Evolutionary conservation across 352 stramenopile species (phyloP).

Genomic region (Phytophthora brassicae): DNA sequence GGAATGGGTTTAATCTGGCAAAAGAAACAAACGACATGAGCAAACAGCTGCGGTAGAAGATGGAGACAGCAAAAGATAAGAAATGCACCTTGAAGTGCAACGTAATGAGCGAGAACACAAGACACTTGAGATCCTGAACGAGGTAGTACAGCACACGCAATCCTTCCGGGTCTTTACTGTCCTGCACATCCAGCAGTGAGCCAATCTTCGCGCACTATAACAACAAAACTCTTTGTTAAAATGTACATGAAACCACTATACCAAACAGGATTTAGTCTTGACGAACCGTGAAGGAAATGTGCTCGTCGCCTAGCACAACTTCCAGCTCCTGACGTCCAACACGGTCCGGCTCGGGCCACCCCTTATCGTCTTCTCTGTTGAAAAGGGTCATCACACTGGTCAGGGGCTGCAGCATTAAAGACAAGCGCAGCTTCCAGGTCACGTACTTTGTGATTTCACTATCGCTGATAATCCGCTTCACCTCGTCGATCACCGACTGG

Average conservation of each 20-base stretch:
- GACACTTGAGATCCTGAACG: conserved; percentile 96
- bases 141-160: conserved; percentile 96
- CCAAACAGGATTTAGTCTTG: neutral
- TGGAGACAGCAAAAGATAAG: conserved; percentile 1
- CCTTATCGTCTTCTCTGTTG: conserved; percentile 92
- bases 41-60: conserved; percentile 13
- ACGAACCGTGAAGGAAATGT: conserved; percentile 96
- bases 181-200: conserved; percentile 93
- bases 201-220: conserved; percentile 94
- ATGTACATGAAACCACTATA: neutral
- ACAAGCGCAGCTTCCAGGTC: neutral
- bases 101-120: conserved; percentile 96
- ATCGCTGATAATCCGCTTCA: conserved; percentile 92
- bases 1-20: conserved; percentile 94
- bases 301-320: conserved; percentile 93
- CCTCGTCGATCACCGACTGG: conserved; percentile 91
- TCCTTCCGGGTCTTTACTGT: conserved; percentile 95
- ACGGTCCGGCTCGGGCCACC: conserved; percentile 95
- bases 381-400: conserved; percentile 2
- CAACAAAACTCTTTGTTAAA: neutral
- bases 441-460: conserved; percentile 91
- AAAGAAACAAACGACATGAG: conserved; percentile 14
- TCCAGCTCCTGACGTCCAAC: conserved; percentile 96
- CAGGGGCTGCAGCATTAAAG: neutral
- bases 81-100: conserved; percentile 95